Conservation (phyloP, 1,139 yeast species). For the Yamadazyma atlantica region DNA sequence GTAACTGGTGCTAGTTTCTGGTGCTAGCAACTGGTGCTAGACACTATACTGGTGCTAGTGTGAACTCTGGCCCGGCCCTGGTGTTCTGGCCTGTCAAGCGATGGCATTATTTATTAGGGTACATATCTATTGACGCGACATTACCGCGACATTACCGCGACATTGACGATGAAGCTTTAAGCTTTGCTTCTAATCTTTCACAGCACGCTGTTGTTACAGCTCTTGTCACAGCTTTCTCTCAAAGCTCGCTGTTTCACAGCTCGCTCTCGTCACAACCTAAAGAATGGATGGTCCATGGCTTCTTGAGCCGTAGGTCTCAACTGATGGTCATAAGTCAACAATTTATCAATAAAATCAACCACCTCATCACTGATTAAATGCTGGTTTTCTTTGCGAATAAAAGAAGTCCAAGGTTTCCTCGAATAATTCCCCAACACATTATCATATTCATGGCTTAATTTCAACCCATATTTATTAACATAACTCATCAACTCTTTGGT, state of each 20-base stretch:
- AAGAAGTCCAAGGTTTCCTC: conserved; percentile 85
- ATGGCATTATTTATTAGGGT: too few relatives aligned
- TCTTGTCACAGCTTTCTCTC: neutral
- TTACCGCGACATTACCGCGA: too few relatives aligned
- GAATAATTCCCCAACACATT: conserved; percentile 64
- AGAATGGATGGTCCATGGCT: conserved; percentile 73
- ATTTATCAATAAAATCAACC: conserved; percentile 77
- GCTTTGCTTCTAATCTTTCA: too few relatives aligned
- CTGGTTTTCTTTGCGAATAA: conserved; percentile 72
- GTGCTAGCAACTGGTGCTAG: too few relatives aligned
- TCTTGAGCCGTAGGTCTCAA: conserved; percentile 92
- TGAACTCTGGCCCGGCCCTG: too few relatives aligned
- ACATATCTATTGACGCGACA: too few relatives aligned
- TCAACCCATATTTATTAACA: conserved; percentile 59
- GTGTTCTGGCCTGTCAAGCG: too few relatives aligned
- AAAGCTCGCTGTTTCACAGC: neutral
- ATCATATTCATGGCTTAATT: conserved; percentile 65
- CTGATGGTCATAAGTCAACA: conserved; percentile 91
- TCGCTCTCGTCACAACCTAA: conserved; percentile 13
- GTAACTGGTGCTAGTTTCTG: too few relatives aligned
- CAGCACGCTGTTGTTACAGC: too few relatives aligned
- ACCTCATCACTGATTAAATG: conserved; percentile 69
- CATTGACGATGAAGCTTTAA: too few relatives aligned
- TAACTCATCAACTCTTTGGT: conserved; percentile 65
- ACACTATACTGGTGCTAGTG: too few relatives aligned